These are phyloP conservation scores for Thielaviopsis populi DNA, from an alignment of 2,329 filamentous ascomycete genomes.

Conservation along the genomic window DNA sequence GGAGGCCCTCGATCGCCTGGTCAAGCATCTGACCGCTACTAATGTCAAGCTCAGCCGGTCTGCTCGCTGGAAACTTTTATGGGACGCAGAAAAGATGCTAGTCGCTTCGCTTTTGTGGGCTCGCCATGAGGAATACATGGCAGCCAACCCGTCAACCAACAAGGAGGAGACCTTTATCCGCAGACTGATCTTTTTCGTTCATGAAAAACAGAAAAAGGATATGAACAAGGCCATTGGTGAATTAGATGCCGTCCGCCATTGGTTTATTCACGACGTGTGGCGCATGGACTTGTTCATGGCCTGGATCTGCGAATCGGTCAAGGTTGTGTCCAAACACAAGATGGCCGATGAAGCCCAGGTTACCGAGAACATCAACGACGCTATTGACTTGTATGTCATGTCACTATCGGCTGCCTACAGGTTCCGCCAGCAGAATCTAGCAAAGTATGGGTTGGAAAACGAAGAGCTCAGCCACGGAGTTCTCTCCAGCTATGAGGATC, in stretches of 20 bases:
- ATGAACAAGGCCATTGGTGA: conserved; percentile 51
- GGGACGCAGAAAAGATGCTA: conserved; percentile 78
- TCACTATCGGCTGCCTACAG: conserved; percentile 51
- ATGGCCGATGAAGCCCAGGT: conserved; percentile 39
- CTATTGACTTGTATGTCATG: conserved; percentile 37
- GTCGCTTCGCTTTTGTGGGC: conserved; percentile 70
- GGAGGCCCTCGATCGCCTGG: conserved; percentile 59
- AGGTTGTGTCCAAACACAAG: conserved; percentile 51
- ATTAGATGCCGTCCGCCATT: conserved; percentile 66
- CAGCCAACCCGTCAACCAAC: conserved; percentile 41
- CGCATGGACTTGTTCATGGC: conserved; percentile 60
- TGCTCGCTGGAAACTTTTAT: conserved; percentile 68
- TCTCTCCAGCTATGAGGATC: conserved; percentile 46
- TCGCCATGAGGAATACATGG: conserved; percentile 55
- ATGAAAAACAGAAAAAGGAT: conserved; percentile 59
- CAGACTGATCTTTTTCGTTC: conserved; percentile 59
- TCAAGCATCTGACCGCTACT: conserved; percentile 51
- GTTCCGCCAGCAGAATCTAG: conserved; percentile 57
- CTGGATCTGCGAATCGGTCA: conserved; percentile 65
- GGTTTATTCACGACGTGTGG: conserved; percentile 65
- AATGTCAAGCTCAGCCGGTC: conserved; percentile 49
- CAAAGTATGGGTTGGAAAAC: conserved; percentile 55
- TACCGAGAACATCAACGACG: conserved; percentile 50
- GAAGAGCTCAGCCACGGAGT: conserved; percentile 54
- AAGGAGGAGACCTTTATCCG: conserved; percentile 31